Conservation (phyloP, 2,329 filamentous ascomycete genomes). For the Cercospora sojina region DNA sequence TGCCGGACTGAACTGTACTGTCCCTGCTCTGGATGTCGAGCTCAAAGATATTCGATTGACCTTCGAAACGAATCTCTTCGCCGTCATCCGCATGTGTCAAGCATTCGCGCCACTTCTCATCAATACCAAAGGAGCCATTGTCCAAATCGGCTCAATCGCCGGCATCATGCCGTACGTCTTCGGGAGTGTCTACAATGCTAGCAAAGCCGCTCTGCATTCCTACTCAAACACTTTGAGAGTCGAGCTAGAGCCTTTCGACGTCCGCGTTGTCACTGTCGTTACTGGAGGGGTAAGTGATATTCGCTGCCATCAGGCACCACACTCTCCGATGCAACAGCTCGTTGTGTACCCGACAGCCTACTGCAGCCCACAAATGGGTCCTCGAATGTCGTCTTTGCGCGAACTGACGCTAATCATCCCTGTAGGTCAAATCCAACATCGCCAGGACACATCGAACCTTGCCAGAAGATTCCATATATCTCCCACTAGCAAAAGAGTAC, state of each 20-base stretch:
- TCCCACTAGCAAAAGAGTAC: constrained; percentile 54
- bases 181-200: constrained; percentile 54
- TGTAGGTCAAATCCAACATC: constrained; percentile 55
- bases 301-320: not conserved
- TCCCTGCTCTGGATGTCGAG: constrained; percentile 56
- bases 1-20: constrained; percentile 52
- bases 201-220: constrained; percentile 59
- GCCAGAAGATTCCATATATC: constrained; percentile 51
- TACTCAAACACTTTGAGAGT: constrained; percentile 60
- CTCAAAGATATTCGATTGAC: constrained; percentile 47
- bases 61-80: constrained; percentile 58
- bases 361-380: too few relatives aligned
- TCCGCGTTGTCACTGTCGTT: constrained; percentile 50
- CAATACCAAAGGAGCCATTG: constrained; percentile 45
- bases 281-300: constrained; percentile 52
- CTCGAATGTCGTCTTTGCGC: too few relatives aligned
- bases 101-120: constrained; percentile 57
- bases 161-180: constrained; percentile 47
- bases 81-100: constrained; percentile 58
- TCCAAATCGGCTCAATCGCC: constrained; percentile 48
- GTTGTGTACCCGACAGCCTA: too few relatives aligned
- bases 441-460: constrained; percentile 53
- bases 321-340: not conserved
- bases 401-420: too few relatives aligned
- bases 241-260: constrained; percentile 54